Conservation (phyloP, 2,329 filamentous ascomycete species). For the Leptographium procerum region DNA sequence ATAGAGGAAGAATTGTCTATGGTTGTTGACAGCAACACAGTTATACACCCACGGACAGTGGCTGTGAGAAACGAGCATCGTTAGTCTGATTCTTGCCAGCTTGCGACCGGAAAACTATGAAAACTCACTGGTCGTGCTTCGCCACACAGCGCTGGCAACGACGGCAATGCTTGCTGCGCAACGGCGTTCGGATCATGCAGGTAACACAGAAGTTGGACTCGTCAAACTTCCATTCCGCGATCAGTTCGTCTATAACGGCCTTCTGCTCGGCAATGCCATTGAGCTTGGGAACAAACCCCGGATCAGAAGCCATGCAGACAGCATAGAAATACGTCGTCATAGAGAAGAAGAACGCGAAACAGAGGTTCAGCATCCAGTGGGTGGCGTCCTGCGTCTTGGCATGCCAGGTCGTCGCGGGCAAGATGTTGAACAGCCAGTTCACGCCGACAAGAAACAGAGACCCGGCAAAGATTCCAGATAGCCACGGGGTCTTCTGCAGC, state of each 20-base stretch:
- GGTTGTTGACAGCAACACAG: conserved; percentile 90
- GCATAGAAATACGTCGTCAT: conserved; percentile 79
- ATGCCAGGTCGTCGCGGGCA: conserved; percentile 36
- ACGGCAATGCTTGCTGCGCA: conserved; percentile 93
- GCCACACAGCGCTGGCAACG: conserved; percentile 86
- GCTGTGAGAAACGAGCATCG: conserved; percentile 29
- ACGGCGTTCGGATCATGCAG: conserved; percentile 87
- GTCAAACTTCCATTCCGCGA: conserved; percentile 80
- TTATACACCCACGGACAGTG: conserved; percentile 98
- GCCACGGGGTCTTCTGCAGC: conserved; percentile 85
- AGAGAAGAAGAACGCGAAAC: conserved; percentile 53
- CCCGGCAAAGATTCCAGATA: conserved; percentile 85
- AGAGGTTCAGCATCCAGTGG: conserved; percentile 65
- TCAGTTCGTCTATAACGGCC: conserved; percentile 74
- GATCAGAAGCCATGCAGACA: conserved; percentile 75
- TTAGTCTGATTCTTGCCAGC: not conserved
- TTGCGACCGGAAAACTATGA: not conserved
- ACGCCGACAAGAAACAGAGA: conserved; percentile 72
- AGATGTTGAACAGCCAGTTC: conserved; percentile 62
- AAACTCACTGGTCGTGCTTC: conserved; percentile 88
- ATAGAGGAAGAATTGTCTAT: conserved; percentile 91
- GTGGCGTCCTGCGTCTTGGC: conserved; percentile 16
- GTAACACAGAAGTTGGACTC: conserved; percentile 87
- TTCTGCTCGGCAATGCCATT: conserved; percentile 84
- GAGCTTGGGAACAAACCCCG: conserved; percentile 85